Evolutionary conservation across 768 basidiomycete species (phyloP), one percentile per base, ranked within the genome.

Genomic region (Tulasnella sp.): DNA sequence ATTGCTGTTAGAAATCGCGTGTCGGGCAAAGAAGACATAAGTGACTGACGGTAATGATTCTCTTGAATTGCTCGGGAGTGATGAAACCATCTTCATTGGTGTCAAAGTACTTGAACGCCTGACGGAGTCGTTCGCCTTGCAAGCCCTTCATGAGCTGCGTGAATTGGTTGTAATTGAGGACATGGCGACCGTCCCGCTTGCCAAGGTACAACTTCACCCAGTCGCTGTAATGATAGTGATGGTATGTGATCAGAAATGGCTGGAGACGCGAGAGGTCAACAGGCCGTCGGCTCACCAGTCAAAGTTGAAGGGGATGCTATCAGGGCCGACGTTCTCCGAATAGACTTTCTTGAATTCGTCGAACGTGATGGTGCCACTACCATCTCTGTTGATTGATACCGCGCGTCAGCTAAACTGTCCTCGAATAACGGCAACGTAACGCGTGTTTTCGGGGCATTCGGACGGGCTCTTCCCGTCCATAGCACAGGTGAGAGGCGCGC

Each of bases 101-200:
- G 83, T 99, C 97, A 81, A 99, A 87, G 83, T 91, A 89, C 84
- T 90, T 92, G 86, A 99, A 99, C 34, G 96, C 92, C 84, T 99
- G 97, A 78, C 97, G 92, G 74, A 99, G 86, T 39, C 97, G 91
- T 84, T 99, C 97, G 81, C 96, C 97, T 85, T 98, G 97, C 75
- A 98, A 88, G 58, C 96, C 97, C 84, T 98, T 99, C 94, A 99
- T 97, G 77, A 99, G 85, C 84, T 98, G 96, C 38, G 96, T 97
- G 84, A 99, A 99, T 83, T 99, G 96, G 82, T 93, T 93, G 85
- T 96, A 97, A 84, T 94, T 94, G 75, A 97, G 86, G 77, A 96
- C 94, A 82, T 96, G 95, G 49, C 90, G 85, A 67, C 93, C 96
- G 78, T 95, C 93, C 84, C 91, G 91, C 85, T 94, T 93, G 77